phyloP scores from a whole-genome alignment of 371 early-diverging fungal species.

The Actinomortierella ambigua region DNA sequence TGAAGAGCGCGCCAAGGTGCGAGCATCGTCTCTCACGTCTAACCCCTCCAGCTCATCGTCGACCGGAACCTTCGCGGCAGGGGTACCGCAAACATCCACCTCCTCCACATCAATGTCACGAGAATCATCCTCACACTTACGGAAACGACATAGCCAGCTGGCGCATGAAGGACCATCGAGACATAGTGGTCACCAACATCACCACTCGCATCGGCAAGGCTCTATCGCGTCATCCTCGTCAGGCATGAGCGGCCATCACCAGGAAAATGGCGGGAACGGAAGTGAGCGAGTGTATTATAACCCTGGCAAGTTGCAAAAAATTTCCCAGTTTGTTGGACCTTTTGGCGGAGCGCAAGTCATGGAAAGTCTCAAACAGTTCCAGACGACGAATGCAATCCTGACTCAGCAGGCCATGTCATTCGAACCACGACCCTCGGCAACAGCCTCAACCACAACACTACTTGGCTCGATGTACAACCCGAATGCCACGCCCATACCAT shows the following conservation, averaged over 20 bases:
- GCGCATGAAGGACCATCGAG: conserved; percentile 1
- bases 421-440: neutral
- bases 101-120: conserved; percentile 10
- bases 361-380: conserved; percentile 43
- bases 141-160: conserved; percentile 7
- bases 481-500: neutral
- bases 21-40: conserved; percentile 15
- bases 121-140: neutral
- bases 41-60: neutral
- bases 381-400: conserved; percentile 33
- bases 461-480: neutral
- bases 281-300: conserved; percentile 13
- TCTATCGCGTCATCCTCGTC: conserved; percentile 7
- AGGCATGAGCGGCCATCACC: conserved; percentile 4
- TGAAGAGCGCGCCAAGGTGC: conserved; percentile 33
- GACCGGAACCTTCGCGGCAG: neutral
- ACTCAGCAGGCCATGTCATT: conserved; percentile 17
- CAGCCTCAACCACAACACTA: neutral
- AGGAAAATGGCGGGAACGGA: conserved; percentile 1
- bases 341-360: conserved; percentile 42
- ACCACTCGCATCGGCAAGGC: conserved; percentile 4
- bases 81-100: conserved; percentile 8
- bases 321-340: conserved; percentile 39
- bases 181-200: conserved; percentile 3
- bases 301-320: conserved; percentile 40